A percentile compares a stretch with the other conserved stretches of the same genome.
Evolutionary conservation across 441 rosid genomes (phyloP).

Genomic region (Melastoma candidum): DNA sequence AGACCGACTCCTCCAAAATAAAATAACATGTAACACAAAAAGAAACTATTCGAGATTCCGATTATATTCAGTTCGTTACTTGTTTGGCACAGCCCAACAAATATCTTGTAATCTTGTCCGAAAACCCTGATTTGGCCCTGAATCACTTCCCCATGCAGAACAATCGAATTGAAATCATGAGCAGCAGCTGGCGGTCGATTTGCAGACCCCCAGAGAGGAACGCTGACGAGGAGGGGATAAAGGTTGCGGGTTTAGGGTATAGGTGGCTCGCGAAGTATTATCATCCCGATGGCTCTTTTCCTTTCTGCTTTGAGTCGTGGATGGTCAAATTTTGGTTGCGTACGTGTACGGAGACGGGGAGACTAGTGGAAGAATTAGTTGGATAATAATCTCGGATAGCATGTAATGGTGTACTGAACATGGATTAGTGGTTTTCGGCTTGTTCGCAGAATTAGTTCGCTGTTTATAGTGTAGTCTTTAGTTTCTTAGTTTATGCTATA

Average conservation of each 20-base stretch:
- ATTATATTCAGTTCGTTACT: slow-evolving; percentile 4
- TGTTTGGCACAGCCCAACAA: not conserved
- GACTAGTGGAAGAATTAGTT: no score
- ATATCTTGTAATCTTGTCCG: not conserved
- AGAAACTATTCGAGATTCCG: slow-evolving; percentile 6
- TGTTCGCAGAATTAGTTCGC: no score
- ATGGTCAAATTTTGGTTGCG: not conserved
- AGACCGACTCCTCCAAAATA: not conserved
- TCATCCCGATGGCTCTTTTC: slow-evolving; percentile 84
- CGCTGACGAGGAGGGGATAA: slow-evolving; percentile 80
- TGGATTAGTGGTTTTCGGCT: no score
- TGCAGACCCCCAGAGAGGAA: slow-evolving; percentile 58
- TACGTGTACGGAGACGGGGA: no score
- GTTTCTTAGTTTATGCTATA: no score
- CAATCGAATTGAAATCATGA: slow-evolving; percentile 20
- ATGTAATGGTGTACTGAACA: no score
- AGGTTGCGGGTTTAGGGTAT: slow-evolving; percentile 39
- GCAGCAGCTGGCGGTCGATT: slow-evolving; percentile 47
- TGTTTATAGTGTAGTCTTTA: no score
- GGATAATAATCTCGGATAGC: no score
- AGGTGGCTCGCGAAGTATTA: slow-evolving; percentile 85
- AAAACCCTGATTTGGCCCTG: slow-evolving; percentile 12
- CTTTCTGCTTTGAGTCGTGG: not conserved
- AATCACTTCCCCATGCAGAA: not conserved
- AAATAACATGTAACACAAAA: not conserved